These are phyloP conservation scores for Aphanoascus verrucosus DNA, from an alignment of 2,329 filamentous ascomycete species.

Conservation along the genomic window DNA sequence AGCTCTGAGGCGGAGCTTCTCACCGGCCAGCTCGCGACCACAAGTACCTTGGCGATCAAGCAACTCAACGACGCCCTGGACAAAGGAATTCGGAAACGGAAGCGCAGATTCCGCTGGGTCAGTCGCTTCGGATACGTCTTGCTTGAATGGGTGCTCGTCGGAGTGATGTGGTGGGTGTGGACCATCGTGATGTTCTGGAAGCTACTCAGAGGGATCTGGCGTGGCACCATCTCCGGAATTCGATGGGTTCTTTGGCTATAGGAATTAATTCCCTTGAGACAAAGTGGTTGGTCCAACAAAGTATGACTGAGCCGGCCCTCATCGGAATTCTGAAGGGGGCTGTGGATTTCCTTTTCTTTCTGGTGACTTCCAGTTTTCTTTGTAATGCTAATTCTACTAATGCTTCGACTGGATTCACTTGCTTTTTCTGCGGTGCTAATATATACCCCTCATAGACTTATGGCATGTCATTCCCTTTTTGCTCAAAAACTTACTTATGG, in stretches of 20 bases:
- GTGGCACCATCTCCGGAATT: conserved; percentile 49
- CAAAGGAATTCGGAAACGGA: conserved; percentile 57
- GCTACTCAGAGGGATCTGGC: conserved; percentile 52
- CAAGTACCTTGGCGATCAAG: conserved; percentile 70
- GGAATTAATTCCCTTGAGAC: conserved; percentile 16
- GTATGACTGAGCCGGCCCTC: background rate
- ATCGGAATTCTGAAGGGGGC: background rate
- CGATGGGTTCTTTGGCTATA: conserved; percentile 77
- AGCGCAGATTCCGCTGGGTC: conserved; percentile 64
- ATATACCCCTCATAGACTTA: background rate
- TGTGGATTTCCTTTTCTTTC: background rate
- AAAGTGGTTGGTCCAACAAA: background rate
- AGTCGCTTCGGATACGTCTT: conserved; percentile 66
- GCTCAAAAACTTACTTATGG: too few relatives aligned
- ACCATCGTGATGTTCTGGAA: conserved; percentile 70
- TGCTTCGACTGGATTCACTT: background rate
- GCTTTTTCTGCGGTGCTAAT: too few relatives aligned
- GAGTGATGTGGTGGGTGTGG: conserved; percentile 92
- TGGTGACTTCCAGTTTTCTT: background rate
- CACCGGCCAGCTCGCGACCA: conserved; percentile 61
- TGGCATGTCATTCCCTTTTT: too few relatives aligned
- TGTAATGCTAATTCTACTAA: background rate
- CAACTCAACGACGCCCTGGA: conserved; percentile 66
- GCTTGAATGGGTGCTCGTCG: conserved; percentile 79
- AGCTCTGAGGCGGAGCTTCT: conserved; percentile 73